Evolutionary conservation across 2,329 filamentous ascomycete genomes (phyloP), one percentile per base, ranked within the genome.

Genomic region (Sporothrix inflata): DNA sequence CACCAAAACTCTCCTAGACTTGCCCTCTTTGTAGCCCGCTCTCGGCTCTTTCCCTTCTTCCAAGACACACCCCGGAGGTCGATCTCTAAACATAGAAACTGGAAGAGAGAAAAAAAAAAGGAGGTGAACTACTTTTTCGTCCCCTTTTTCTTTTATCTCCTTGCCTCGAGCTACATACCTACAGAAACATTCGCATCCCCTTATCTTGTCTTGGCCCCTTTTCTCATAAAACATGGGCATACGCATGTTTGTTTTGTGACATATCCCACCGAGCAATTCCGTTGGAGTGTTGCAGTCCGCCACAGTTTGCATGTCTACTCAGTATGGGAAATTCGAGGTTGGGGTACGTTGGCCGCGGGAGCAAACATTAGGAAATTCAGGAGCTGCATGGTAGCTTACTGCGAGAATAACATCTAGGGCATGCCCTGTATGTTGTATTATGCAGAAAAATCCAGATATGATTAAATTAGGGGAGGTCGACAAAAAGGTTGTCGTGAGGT

Each of bases 41-140:
- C 34, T 63, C 57, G 34, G 34, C 47, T 47, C 47, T 27, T n/a
- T 42, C 14, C 42, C 27, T 47, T 38, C n/a, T 72, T 38, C 4
- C 16, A 60, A 45, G 38, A n/a, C 9, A n/a, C 16, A 53, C 57
- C 55, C 55, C 11, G 19, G 69, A 27, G n/a, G 57, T 3, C n/a
- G 60, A 71, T 71, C 69, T 71, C 69, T 65, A 71, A 66, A 55
- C 45, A 71, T 71, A 66, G 69, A 65, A 71, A 38, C 55, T n/a
- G 34, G n/a, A 63, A 63, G 11, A 14, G 3, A 6, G 24, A 51
- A 51, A 53, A 30, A 67, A 51, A 51, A 53, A 30, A 67, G 14
- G 30, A 51, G 40, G 40, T 14, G 16, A 24, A 5, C 14, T 30
- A 4, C 24, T 14, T 53, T 53, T 53, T 27, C 8, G 3, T 53